Evolutionary conservation across 1,284 basidiomycete species (phyloP).

Genomic region (Cutaneotrichosporon sp.): DNA sequence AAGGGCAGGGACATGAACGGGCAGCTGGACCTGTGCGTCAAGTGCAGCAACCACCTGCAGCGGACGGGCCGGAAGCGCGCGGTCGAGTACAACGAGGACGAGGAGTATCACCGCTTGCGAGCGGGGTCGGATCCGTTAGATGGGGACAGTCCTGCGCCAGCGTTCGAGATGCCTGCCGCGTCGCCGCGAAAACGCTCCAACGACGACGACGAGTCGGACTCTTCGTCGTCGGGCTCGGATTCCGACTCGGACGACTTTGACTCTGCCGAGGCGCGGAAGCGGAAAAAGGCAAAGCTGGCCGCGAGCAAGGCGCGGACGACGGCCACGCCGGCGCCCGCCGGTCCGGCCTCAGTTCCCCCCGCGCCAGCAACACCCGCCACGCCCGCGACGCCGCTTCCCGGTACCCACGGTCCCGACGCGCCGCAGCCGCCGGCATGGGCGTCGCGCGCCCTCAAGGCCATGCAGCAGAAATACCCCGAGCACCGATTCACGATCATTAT

Average conservation of each 20-base stretch:
- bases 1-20: constrained; percentile 72
- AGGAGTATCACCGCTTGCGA: constrained; percentile 60
- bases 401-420: background rate
- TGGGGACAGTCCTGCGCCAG: constrained; percentile 6
- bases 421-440: constrained; percentile 64
- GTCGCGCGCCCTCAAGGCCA: constrained; percentile 56
- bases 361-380: constrained; percentile 8
- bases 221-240: constrained; percentile 23
- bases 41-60: constrained; percentile 61
- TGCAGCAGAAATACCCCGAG: constrained; percentile 69
- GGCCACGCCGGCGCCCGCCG: background rate
- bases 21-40: constrained; percentile 83
- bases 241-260: constrained; percentile 17
- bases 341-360: background rate
- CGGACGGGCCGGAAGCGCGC: constrained; percentile 20
- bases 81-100: constrained; percentile 48
- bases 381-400: background rate
- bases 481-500: constrained; percentile 77
- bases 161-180: constrained; percentile 11
- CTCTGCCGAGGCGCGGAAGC: constrained; percentile 9
- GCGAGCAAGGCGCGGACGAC: constrained; percentile 5
- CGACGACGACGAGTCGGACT: constrained; percentile 22
- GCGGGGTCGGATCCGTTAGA: constrained; percentile 11
- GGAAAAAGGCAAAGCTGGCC: constrained; percentile 8
- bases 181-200: constrained; percentile 2